These are phyloP conservation scores for Tetradesmus obliquus DNA, from an alignment of 139 green algal genomes.

Conservation along the genomic window DNA sequence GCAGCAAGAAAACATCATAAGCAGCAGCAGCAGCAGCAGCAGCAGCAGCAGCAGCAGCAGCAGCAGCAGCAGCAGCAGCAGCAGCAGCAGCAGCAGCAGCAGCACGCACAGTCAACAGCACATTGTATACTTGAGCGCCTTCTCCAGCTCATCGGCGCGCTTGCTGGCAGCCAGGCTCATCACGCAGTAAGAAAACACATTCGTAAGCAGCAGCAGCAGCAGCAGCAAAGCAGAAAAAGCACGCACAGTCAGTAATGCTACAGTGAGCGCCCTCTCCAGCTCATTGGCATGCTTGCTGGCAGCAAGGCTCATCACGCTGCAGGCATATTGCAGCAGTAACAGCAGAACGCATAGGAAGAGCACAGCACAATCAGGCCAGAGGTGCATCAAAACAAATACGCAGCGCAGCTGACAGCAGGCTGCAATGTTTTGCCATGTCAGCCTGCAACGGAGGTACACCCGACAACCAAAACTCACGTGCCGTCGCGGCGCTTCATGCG, in stretches of 20 bases:
- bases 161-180: constrained; percentile 92
- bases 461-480: constrained; percentile 26
- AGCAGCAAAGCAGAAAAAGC: background rate
- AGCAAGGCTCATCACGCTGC: constrained; percentile 85
- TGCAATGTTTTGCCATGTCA: background rate
- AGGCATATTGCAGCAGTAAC: background rate
- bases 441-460: background rate
- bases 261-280: constrained; percentile 88
- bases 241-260: background rate
- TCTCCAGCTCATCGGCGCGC: constrained; percentile 87
- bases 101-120: background rate
- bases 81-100: background rate
- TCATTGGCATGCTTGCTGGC: constrained; percentile 87
- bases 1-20: background rate
- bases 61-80: background rate
- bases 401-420: no score
- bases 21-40: background rate
- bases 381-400: background rate
- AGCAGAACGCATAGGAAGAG: background rate
- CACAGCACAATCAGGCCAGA: background rate
- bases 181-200: background rate
- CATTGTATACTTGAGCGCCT: constrained; percentile 70
- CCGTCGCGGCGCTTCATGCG: constrained; percentile 85
- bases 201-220: background rate
- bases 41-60: background rate